A percentile compares a stretch with the other conserved stretches of the same genome.
Evolutionary conservation across 352 stramenopile genomes (phyloP).

Genomic region (Phytopythium kandeliae): DNA sequence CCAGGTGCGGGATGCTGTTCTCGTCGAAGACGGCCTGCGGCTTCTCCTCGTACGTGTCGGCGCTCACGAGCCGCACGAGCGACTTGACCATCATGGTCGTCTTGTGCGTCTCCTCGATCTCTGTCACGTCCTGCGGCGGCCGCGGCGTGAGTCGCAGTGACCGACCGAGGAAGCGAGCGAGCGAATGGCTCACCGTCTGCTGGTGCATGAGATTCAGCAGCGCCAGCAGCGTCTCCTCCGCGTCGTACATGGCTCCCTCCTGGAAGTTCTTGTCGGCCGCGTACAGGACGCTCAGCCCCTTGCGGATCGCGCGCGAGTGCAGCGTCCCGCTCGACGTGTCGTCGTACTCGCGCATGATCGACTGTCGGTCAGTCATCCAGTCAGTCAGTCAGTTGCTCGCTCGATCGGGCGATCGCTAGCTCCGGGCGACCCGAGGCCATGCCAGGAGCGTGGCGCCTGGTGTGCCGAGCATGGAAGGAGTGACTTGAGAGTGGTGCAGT

Average conservation of each 20-base stretch:
- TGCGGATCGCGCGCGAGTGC: conserved; percentile 71
- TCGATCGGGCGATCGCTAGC: no score
- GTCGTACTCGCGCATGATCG: conserved; percentile 83
- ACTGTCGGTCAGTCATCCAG: no score
- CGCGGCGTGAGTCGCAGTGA: no score
- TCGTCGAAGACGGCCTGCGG: conserved; percentile 72
- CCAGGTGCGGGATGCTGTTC: conserved; percentile 82
- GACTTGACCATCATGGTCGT: conserved; percentile 69
- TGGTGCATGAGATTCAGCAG: conserved; percentile 85
- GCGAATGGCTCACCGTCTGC: conserved; percentile 43
- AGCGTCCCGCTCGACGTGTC: conserved; percentile 73
- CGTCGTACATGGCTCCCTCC: conserved; percentile 86
- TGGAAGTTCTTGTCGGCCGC: conserved; percentile 81
- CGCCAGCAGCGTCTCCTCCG: conserved; percentile 79
- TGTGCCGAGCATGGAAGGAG: no score
- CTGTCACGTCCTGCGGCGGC: conserved; percentile 43
- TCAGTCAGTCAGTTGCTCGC: no score
- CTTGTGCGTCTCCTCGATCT: conserved; percentile 71
- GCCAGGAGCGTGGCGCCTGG: no score
- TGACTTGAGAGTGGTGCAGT: no score
- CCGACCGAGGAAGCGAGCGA: no score
- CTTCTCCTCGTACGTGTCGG: conserved; percentile 56
- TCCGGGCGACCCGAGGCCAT: no score
- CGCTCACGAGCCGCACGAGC: conserved; percentile 61
- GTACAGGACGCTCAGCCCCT: conserved; percentile 83